Base-by-base conservation (phyloP, 805 yeast species). In the Candida coquimbonensis region DNA sequence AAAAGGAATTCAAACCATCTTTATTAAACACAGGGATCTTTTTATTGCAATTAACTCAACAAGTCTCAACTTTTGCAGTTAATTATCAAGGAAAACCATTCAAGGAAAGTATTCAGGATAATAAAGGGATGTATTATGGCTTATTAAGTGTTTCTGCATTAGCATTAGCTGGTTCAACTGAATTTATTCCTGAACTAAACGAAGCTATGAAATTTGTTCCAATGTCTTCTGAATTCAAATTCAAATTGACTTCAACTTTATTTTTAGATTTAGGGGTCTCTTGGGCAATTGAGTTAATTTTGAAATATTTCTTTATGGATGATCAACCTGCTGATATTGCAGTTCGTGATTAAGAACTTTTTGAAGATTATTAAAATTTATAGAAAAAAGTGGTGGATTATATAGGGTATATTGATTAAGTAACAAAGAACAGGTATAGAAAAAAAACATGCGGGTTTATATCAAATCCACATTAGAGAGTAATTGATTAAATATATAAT, bases 31-130 rank as follows among this genome's bases (percentile, higher is more conserved):
- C 98, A 36, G 97, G 96, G 59, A 90, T 93, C 73, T 93, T 90
- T 69, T 75, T 93, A 63, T 77, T 93, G 47, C 97, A 90, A 66
- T 75, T 93, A 59, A 91, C 96, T 17, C 98, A 93, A 72, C 96
- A 93, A 67, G 95, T 93, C 44, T 87, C 97, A 14, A 93, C 99
- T 0, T 93, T 90, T 72, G 96, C 96, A 19, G 96, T 93, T 48
- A 93, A 93, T 69, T 93, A 93, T 67, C 96, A 88, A 70, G 99
- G 99, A 45, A 81, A 85, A 55, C 99, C 99, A 46, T 93, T 93
- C 72, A 83, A 95, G 65, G 96, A 93, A 69, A 80, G 87, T 47
- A 84, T 93, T 57, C 73, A 72, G 44, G 96, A 85, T 65, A 93
- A 93, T 69, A 86, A 83, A 67, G 98, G 97, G 53, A 93, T 93